Conservation (phyloP, 768 basidiomycete genomes). For the Favolaschia claudopus region DNA sequence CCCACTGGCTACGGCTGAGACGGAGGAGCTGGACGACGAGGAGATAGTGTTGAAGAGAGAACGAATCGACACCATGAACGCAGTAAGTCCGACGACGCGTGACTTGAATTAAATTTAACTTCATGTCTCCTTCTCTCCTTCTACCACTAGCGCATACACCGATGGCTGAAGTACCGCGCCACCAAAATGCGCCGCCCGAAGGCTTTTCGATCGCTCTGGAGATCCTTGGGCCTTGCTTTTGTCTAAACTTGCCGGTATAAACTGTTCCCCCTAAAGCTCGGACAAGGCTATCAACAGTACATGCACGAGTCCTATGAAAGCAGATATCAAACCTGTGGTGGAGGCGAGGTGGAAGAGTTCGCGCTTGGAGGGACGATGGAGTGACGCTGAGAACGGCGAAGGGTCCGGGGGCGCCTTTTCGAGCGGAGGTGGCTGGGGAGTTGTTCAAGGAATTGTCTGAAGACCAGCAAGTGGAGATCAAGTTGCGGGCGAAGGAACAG, state of each 20-base stretch:
- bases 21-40: background rate
- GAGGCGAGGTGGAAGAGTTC: background rate
- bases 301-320: background rate
- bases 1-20: background rate
- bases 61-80: background rate
- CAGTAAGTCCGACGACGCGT: constrained; percentile 1
- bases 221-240: background rate
- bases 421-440: background rate
- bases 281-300: background rate
- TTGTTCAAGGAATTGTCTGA: background rate
- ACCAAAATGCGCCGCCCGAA: background rate
- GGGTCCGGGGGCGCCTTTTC: background rate
- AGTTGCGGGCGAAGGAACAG: background rate
- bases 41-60: background rate
- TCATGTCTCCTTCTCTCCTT: background rate
- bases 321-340: background rate
- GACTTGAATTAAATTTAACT: background rate
- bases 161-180: background rate
- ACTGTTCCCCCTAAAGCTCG: background rate
- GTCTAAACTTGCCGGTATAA: background rate
- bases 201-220: background rate
- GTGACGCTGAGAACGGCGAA: background rate
- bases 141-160: background rate
- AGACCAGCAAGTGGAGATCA: background rate
- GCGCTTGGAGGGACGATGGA: background rate